Base-by-base conservation (phyloP, 345 rosid genomes). In the Aurinia saxatilis region DNA sequence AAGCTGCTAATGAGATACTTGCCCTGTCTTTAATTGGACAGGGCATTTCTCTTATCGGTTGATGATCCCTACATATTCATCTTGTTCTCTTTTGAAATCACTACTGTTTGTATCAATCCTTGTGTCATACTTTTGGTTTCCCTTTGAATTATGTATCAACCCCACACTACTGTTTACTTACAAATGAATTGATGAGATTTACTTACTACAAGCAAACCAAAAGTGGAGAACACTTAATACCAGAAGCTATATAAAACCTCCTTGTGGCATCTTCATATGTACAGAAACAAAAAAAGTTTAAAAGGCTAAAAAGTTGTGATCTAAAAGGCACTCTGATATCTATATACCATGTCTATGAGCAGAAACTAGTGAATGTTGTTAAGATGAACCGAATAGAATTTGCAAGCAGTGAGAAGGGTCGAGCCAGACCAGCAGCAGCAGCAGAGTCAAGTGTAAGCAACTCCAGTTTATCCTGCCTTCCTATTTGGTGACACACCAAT, bases 1-100 rank as follows among this genome's bases (percentile, higher is more conserved):
- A 95, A 75, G 97, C 96, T 49, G 88, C 96, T 27, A 90, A 95
- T 70, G 77, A 90, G 67, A 74, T 90, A 57, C 90, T 95, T 44
- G 87, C 96, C 14, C 70, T 73, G 59, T 27, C 87, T 6, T 66
- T 93, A 72, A 54, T 90, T 35, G 53, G 58, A 46, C 81, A 78
- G 54, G 99, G 99, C 17, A n/a, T 87, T 54, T 33, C 88, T 66
- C 96, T 93, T 35, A 6, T 72, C 16, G 67, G 71, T 52, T 65
- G 62, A 72, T 65, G 62, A 72, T 29, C 36, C 27, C 17, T 50
- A 12, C 13, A 8, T 15, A 29, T 42, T 19, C 25, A 13, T 60
- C 39, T n/a, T n/a, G n/a, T 39, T 29, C 18, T 33, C 10, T 51
- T 33, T 42, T 17, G 4, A 16, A 17, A 21, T 48, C 64, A 14